Conservation (phyloP, 2,329 filamentous ascomycete genomes). For the Stemphylium beticola region DNA sequence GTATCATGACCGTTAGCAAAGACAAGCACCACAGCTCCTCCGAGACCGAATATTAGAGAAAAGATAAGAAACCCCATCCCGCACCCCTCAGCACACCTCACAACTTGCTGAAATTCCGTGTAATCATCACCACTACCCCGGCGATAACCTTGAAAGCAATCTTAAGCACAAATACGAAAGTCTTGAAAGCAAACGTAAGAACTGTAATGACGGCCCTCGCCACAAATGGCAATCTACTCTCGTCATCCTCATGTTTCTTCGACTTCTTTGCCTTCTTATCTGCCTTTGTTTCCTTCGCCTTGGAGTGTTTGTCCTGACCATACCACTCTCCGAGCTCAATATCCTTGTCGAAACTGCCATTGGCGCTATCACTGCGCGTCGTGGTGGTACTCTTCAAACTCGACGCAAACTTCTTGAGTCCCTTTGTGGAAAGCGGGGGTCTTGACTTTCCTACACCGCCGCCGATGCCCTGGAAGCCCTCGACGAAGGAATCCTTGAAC, state of each 20-base stretch:
- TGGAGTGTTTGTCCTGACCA: slow-evolving; percentile 32
- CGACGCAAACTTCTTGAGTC: slow-evolving; percentile 32
- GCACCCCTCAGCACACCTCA: slow-evolving; percentile 11
- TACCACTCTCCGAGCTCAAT: slow-evolving; percentile 49
- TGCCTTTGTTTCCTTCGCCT: slow-evolving; percentile 17
- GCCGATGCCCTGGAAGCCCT: slow-evolving; percentile 43
- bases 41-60: not conserved
- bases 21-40: not conserved
- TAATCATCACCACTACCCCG: slow-evolving; percentile 48
- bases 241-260: slow-evolving; percentile 32
- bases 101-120: slow-evolving; percentile 45
- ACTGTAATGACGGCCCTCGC: slow-evolving; percentile 49
- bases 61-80: not conserved
- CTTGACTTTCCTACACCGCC: slow-evolving; percentile 24
- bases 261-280: slow-evolving; percentile 38
- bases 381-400: slow-evolving; percentile 27
- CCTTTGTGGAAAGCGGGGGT: slow-evolving; percentile 21
- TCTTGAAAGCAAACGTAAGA: slow-evolving; percentile 52
- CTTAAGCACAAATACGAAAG: slow-evolving; percentile 51
- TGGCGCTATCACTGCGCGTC: slow-evolving; percentile 19
- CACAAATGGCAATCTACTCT: slow-evolving; percentile 48
- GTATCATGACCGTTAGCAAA: slow-evolving; percentile 9
- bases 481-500: slow-evolving; percentile 40
- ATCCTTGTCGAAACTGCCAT: slow-evolving; percentile 43
- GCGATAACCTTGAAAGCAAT: slow-evolving; percentile 51